Conservation (phyloP, 805 yeast genomes). For the Candida loeiensis region DNA sequence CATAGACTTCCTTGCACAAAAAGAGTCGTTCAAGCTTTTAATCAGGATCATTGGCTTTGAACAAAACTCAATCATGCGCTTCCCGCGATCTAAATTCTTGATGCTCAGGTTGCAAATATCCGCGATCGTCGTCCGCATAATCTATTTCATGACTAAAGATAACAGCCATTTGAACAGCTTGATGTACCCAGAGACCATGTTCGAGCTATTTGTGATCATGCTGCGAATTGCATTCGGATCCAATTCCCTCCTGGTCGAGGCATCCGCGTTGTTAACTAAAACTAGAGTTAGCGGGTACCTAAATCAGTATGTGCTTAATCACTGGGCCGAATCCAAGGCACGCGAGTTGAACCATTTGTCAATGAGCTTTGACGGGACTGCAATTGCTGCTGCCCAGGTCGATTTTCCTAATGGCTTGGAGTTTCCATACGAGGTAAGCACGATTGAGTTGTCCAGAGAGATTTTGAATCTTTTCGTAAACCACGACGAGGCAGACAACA, state of each 20-base stretch:
- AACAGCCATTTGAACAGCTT: slow-evolving; percentile 27
- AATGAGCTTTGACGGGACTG: slow-evolving; percentile 13
- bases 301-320: slow-evolving; percentile 39
- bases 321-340: slow-evolving; percentile 41
- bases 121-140: slow-evolving; percentile 35
- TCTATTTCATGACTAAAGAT: slow-evolving; percentile 37
- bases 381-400: slow-evolving; percentile 35
- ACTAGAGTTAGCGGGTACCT: slow-evolving; percentile 31
- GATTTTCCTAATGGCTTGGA: slow-evolving; percentile 58
- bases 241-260: slow-evolving; percentile 38
- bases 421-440: slow-evolving; percentile 57
- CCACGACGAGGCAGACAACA: slow-evolving; percentile 74
- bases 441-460: slow-evolving; percentile 67
- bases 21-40: slow-evolving; percentile 38
- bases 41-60: slow-evolving; percentile 45
- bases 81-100: slow-evolving; percentile 43
- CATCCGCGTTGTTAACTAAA: slow-evolving; percentile 31
- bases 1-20: slow-evolving; percentile 28
- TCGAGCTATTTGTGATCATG: slow-evolving; percentile 48
- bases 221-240: slow-evolving; percentile 53
- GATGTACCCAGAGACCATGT: slow-evolving; percentile 38
- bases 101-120: slow-evolving; percentile 39
- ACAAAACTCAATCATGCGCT: slow-evolving; percentile 43
- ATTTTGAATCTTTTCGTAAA: slow-evolving; percentile 65
- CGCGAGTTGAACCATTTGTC: slow-evolving; percentile 32